Evolutionary conservation across 306 rosid genomes (phyloP).

Genomic region (Ceratonia siliqua): DNA sequence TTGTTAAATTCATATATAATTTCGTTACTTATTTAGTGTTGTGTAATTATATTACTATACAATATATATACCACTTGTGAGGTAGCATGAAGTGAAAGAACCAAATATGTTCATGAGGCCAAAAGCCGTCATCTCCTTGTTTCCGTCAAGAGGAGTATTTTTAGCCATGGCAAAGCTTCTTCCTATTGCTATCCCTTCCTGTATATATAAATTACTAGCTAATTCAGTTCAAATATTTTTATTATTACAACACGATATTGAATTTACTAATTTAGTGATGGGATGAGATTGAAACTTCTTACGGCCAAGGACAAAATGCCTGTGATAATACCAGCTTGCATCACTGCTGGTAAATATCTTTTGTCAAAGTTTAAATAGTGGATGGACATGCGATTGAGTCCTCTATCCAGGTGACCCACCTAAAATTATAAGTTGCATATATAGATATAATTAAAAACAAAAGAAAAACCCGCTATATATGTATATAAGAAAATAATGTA

Average conservation of each 20-base stretch:
- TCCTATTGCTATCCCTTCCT: constrained; percentile 99
- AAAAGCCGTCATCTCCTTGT: constrained; percentile 86
- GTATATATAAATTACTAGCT: constrained; percentile 9
- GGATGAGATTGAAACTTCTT: constrained; percentile 13
- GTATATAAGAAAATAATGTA: neutral
- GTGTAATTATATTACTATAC: too few species aligned
- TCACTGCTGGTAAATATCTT: constrained; percentile 46
- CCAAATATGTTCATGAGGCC: constrained; percentile 86
- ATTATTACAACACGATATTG: too few species aligned
- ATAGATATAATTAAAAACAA: neutral
- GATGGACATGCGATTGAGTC: constrained; percentile 71
- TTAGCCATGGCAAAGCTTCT: constrained; percentile 72
- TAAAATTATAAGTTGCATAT: constrained; percentile 1
- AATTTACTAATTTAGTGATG: neutral
- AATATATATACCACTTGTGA: constrained; percentile 69
- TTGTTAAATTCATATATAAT: too few species aligned
- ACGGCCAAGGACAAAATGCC: constrained; percentile 82
- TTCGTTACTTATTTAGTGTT: too few species aligned
- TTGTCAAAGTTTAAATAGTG: constrained; percentile 51
- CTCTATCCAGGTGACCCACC: constrained; percentile 85
- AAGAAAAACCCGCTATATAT: neutral
- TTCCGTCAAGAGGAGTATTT: constrained; percentile 85
- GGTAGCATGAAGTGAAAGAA: constrained; percentile 86
- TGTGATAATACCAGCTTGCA: constrained; percentile 58
- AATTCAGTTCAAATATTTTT: too few species aligned